Conservation (phyloP, 805 yeast genomes). For the Danielia oregonensis region DNA sequence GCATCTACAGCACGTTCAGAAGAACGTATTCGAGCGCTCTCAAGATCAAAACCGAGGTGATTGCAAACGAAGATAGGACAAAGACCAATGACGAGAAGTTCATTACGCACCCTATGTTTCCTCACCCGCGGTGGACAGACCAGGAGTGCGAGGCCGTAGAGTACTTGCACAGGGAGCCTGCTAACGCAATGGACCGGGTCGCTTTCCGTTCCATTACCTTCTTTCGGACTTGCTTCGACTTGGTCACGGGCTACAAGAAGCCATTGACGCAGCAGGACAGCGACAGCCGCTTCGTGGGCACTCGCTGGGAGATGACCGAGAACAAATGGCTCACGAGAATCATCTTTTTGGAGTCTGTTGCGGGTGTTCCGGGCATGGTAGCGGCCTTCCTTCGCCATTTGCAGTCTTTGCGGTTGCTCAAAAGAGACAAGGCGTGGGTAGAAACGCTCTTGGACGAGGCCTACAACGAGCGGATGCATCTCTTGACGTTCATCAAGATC, state of each 20-base stretch:
- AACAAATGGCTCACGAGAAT: slow-evolving; percentile 60
- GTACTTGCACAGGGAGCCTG: slow-evolving; percentile 51
- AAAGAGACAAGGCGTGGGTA: slow-evolving; percentile 70
- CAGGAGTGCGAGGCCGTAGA: slow-evolving; percentile 36
- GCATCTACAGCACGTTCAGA: too few species aligned
- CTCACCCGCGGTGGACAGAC: slow-evolving; percentile 30
- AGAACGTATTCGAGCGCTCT: too few species aligned
- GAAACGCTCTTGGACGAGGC: slow-evolving; percentile 74
- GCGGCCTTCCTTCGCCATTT: slow-evolving; percentile 71
- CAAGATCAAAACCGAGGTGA: slow-evolving; percentile 13
- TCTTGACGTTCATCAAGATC: slow-evolving; percentile 61
- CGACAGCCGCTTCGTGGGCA: slow-evolving; percentile 29
- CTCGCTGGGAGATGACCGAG: slow-evolving; percentile 53
- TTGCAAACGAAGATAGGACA: slow-evolving; percentile 8
- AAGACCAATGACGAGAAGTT: slow-evolving; percentile 31
- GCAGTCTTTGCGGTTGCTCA: slow-evolving; percentile 56
- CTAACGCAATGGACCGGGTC: slow-evolving; percentile 44
- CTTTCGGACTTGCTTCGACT: slow-evolving; percentile 52
- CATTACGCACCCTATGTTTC: slow-evolving; percentile 38
- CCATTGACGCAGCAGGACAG: slow-evolving; percentile 36
- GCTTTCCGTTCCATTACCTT: slow-evolving; percentile 46
- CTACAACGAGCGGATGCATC: slow-evolving; percentile 75
- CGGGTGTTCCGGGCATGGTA: slow-evolving; percentile 80
- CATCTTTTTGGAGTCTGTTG: slow-evolving; percentile 65
- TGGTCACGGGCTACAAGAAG: slow-evolving; percentile 61